A percentile compares a stretch with the other conserved stretches of the same genome.
Evolutionary conservation across 192 early-diverging fungal species (phyloP).

Genomic region (Coemansia sp.): DNA sequence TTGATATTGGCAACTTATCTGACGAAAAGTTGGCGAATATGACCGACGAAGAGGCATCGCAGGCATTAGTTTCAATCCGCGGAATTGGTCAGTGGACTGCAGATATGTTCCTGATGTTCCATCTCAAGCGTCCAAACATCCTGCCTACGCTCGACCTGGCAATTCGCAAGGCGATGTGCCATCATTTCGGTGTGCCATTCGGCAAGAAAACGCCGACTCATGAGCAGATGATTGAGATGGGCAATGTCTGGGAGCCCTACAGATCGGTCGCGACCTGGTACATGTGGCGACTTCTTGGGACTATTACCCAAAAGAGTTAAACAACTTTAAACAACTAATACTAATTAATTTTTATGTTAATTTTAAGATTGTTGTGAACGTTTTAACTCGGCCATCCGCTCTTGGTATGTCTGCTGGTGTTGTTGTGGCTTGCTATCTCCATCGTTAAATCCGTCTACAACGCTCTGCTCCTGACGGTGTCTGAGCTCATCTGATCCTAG

Average conservation of each 20-base stretch:
- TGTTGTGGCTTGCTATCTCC: neutral
- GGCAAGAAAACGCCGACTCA: constrained; percentile 50
- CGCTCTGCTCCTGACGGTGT: constrained; percentile 18
- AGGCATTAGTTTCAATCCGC: constrained; percentile 55
- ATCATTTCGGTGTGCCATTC: constrained; percentile 59
- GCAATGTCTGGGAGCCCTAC: constrained; percentile 63
- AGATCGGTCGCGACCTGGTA: constrained; percentile 62
- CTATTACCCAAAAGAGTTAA: constrained; percentile 44
- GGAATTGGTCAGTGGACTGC: constrained; percentile 73
- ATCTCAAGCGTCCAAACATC: constrained; percentile 66
- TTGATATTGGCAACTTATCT: constrained; percentile 55
- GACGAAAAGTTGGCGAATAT: constrained; percentile 46
- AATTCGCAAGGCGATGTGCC: constrained; percentile 62
- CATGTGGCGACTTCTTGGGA: constrained; percentile 58
- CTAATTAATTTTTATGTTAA: constrained; percentile 7
- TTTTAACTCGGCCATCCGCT: constrained; percentile 40
- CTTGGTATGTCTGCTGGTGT: constrained; percentile 41
- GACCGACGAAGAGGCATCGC: constrained; percentile 58
- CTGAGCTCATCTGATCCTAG: constrained; percentile 37
- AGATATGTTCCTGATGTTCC: constrained; percentile 75
- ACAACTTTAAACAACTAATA: too few relatives aligned
- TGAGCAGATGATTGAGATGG: constrained; percentile 57
- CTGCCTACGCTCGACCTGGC: constrained; percentile 66
- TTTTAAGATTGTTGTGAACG: too few relatives aligned
- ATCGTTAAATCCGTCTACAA: constrained; percentile 1